These are phyloP conservation scores for Xylariales sp. DNA, from an alignment of 2,329 filamentous ascomycete genomes.

Conservation along the genomic window DNA sequence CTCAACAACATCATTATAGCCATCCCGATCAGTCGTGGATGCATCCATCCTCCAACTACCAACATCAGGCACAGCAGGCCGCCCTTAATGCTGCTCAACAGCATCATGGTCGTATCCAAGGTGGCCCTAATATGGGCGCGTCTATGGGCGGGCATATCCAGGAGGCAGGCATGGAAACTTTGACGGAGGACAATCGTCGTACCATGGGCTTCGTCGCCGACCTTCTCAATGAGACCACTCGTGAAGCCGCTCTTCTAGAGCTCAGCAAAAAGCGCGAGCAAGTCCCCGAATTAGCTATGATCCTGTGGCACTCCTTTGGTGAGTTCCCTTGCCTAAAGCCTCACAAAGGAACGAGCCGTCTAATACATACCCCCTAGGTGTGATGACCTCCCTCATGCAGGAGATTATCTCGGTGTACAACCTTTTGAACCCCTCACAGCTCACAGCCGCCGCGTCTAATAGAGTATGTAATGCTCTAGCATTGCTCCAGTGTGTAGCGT, in stretches of 20 bases:
- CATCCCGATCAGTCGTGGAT: conserved; percentile 74
- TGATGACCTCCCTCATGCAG: conserved; percentile 97
- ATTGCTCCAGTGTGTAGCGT: conserved; percentile 94
- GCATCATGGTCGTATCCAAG: conserved; percentile 80
- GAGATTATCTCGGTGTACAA: conserved; percentile 99
- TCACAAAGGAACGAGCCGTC: neutral
- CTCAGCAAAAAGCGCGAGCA: conserved; percentile 99
- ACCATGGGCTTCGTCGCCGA: conserved; percentile 95
- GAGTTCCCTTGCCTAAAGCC: conserved; percentile 52
- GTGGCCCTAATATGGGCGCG: conserved; percentile 65
- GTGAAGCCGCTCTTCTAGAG: conserved; percentile 92
- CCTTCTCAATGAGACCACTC: conserved; percentile 84
- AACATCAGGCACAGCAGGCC: conserved; percentile 66
- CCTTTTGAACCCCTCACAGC: conserved; percentile 92
- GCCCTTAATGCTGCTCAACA: conserved; percentile 67
- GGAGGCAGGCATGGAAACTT: conserved; percentile 70
- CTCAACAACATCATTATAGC: conserved; percentile 73
- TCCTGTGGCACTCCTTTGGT: conserved; percentile 99
- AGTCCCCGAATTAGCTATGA: conserved; percentile 93
- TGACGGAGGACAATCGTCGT: conserved; percentile 90
- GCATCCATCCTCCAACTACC: conserved; percentile 72
- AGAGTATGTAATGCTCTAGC: conserved; percentile 97
- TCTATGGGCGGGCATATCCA: conserved; percentile 63
- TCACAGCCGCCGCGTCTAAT: conserved; percentile 97
- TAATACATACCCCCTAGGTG: conserved; percentile 66